Base-by-base conservation (phyloP, 768 basidiomycete species). In the Boletus pseudopeckii region DNA sequence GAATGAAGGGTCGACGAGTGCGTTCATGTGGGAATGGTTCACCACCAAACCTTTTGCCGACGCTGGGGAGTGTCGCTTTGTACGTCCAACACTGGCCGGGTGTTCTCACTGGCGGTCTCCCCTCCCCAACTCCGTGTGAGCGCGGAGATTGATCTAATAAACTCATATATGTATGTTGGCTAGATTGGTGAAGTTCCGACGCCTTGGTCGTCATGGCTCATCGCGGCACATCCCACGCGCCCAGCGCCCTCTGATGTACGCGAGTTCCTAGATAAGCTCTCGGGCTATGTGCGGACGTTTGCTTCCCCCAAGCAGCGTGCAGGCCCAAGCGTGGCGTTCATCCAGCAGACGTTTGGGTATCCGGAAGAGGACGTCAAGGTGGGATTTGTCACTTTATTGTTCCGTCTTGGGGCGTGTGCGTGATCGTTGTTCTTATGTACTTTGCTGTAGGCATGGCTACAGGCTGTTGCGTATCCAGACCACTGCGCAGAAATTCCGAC, bases 21-120 rank as follows among this genome's bases (percentile, higher is more conserved):
- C 88, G 11, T 95, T 95, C 73, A 89, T 95, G 86, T 92, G 92
- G 91, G 92, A 93, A 69, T 92, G 89, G 90, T 97, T 96, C 70
- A 88, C 85, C 5, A 88, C 86, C 37, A 88, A 88, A 61, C 85
- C 94, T 5, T 93, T 83, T 62, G 82, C 79, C 7, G 91, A 95
- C 64, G 77, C 79, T 9, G 90, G 86, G 14, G 83, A 90, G 67
- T 86, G 83, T 48, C 83, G 88, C 13, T 93, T 94, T 71, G 93
- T 95, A 68, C 68, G 90, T 77, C 14, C 30, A 7, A 17, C n/a
- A 28, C 40, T 17, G 17, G 18, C 34, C 2, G 14, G 24, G 30
- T 28, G 26, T 8, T 28, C 24, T 24, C 22, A 22, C 22, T 22
- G 24, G 22, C 22, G 10, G 45, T 11, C 33, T 24, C 15, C 7